phyloP scores from a whole-genome alignment of 1,284 basidiomycete species.

The Thelephora terrestris region DNA sequence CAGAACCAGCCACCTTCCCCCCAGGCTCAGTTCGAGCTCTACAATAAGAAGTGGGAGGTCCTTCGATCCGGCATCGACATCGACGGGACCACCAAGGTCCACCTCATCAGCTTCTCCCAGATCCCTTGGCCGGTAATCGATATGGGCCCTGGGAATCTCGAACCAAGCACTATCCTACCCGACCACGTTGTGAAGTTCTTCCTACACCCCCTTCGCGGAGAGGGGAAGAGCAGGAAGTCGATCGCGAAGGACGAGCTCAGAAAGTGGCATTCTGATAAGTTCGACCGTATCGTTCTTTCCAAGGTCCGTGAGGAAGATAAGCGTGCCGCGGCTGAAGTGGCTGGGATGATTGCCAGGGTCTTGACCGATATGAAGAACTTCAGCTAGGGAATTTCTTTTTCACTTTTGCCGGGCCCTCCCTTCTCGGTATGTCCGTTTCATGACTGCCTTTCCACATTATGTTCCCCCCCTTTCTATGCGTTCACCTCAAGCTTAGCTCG shows the following conservation, averaged over 20 bases:
- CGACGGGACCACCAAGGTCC: background rate
- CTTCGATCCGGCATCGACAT: constrained; percentile 7
- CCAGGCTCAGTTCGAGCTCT: constrained; percentile 4
- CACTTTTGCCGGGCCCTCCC: background rate
- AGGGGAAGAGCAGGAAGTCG: constrained; percentile 26
- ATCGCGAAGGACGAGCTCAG: constrained; percentile 34
- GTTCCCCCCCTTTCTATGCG: too few relatives aligned
- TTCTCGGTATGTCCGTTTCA: too few relatives aligned
- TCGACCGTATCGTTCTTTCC: constrained; percentile 16
- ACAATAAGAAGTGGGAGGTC: constrained; percentile 14
- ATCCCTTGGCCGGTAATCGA: constrained; percentile 39
- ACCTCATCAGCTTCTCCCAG: constrained; percentile 12
- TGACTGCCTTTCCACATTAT: too few relatives aligned
- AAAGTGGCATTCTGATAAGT: constrained; percentile 47
- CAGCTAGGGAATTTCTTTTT: background rate
- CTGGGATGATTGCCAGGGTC: constrained; percentile 4
- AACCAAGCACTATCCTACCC: constrained; percentile 18
- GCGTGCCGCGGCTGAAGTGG: constrained; percentile 7
- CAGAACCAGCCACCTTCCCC: background rate
- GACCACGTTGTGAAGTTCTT: constrained; percentile 29
- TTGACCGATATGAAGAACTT: background rate
- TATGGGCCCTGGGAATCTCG: constrained; percentile 10
- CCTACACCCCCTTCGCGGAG: constrained; percentile 23
- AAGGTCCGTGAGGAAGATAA: constrained; percentile 8
- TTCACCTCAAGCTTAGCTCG: too few relatives aligned